Base-by-base conservation (phyloP, 2,329 filamentous ascomycete species). In the Pseudomassariella vexata region DNA sequence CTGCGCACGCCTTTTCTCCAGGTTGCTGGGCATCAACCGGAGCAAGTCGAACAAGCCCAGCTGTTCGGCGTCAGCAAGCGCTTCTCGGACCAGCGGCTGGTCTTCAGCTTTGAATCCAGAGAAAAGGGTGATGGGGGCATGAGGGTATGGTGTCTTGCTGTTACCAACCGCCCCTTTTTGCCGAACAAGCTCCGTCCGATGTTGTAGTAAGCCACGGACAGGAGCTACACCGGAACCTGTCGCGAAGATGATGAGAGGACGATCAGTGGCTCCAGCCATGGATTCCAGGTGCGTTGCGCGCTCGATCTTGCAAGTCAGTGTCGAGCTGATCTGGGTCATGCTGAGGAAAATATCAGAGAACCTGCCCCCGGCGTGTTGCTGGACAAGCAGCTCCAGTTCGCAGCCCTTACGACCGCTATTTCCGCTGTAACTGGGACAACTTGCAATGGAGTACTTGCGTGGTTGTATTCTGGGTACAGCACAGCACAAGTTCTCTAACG, bases 1-100 rank as follows among this genome's bases (percentile, higher is more conserved):
- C 35, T 46, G 41, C 8, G 26, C 37, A 9, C 43, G 41, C 8
- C 21, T 17, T 28, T 30, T 38, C 10, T 25, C 17, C 19, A 14
- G 22, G 18, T 46, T 46, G 39, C 43, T 46, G n/a, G 32, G 41
- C 24, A 26, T 34, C 24, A 46, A 24, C 15, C 34, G 22, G 11
- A 42, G 20, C 31, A 39, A 28, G 28, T 42, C 41, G 3, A 46
- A 21, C 8, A 44, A 18, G 3, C 40, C 39, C 18, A 28, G 19
- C 11, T 29, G 10, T 8, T 19, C 12, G n/a, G 43, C 39, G 19
- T 29, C 21, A 5, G 22, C 27, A 5, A 40, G 19, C 14, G 23
- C 24, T 7, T 41, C 35, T 7, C 22, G 24, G 11, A 44, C 33
- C 9, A 41, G 14, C n/a, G 18, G 14, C 9, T 32, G 14, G 23